Percentiles rank a stretch among this genome's conserved stretches.
Conservation (phyloP, 805 yeast species). For the Yamadazyma scolyti region DNA sequence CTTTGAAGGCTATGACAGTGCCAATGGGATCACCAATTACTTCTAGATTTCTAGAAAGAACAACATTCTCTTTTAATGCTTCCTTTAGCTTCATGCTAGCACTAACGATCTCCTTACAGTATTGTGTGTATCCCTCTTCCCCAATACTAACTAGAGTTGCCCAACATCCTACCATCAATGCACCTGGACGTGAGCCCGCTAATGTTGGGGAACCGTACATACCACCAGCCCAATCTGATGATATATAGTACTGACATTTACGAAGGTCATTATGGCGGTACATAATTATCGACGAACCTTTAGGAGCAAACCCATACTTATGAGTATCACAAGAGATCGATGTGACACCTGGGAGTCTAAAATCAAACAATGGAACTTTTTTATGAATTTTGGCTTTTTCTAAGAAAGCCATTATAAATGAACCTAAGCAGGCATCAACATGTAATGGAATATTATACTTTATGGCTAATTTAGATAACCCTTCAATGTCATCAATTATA, state of each 20-base stretch:
- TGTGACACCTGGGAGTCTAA: conserved; percentile 84
- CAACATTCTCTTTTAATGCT: conserved; percentile 40
- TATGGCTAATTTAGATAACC: conserved; percentile 62
- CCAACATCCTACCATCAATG: conserved; percentile 98
- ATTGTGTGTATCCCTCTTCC: conserved; percentile 69
- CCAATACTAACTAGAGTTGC: conserved; percentile 85
- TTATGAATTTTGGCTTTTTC: conserved; percentile 53
- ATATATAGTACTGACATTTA: conserved; percentile 77
- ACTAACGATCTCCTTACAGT: conserved; percentile 62
- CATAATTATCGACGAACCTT: conserved; percentile 92
- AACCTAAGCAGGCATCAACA: conserved; percentile 94
- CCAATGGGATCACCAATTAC: conserved; percentile 83
- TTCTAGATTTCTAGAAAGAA: conserved; percentile 50
- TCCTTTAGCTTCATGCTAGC: conserved; percentile 58
- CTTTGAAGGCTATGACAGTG: conserved; percentile 78
- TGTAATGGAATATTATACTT: conserved; percentile 77
- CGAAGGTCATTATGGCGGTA: conserved; percentile 69
- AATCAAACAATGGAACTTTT: conserved; percentile 64
- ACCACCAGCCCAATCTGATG: conserved; percentile 90
- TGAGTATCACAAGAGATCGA: conserved; percentile 99
- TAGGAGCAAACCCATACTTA: conserved; percentile 97
- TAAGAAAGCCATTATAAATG: conserved; percentile 81
- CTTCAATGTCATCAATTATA: conserved; percentile 82
- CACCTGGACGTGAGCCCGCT: conserved; percentile 97
- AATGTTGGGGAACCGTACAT: conserved; percentile 93